Conservation (phyloP, 306 rosid genomes). For the Vigna trinervia region DNA sequence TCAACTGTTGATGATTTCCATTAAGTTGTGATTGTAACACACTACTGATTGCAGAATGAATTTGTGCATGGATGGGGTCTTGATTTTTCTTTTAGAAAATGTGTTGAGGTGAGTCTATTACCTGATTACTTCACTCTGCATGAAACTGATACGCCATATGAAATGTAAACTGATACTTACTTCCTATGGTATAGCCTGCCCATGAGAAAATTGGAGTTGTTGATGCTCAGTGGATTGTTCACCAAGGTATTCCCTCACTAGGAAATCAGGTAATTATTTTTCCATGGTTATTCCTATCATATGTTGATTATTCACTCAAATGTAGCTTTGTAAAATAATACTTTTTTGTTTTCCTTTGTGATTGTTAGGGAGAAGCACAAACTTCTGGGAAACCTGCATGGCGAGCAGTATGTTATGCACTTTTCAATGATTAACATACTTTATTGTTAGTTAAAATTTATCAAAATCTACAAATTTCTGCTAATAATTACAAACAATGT, state of each 20-base stretch:
- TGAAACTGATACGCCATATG: background rate
- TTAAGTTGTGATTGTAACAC: slow-evolving; percentile 21
- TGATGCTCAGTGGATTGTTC: slow-evolving; percentile 96
- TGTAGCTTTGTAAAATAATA: background rate
- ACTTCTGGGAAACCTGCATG: slow-evolving; percentile 73
- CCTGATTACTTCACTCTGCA: slow-evolving; percentile 5
- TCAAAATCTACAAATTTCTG: background rate
- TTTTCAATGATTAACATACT: background rate
- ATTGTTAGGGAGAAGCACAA: slow-evolving; percentile 75
- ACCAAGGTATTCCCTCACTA: slow-evolving; percentile 88
- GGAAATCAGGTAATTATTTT: slow-evolving; percentile 75
- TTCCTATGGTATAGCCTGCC: slow-evolving; percentile 68
- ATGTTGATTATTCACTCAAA: slow-evolving; percentile 17
- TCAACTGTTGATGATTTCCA: background rate
- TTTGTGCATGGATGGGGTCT: slow-evolving; percentile 99
- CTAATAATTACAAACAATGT: too few species aligned
- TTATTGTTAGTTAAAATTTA: background rate
- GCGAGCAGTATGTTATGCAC: slow-evolving; percentile 74
- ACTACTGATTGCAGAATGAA: slow-evolving; percentile 72
- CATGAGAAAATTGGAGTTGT: slow-evolving; percentile 97
- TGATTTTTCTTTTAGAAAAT: slow-evolving; percentile 92
- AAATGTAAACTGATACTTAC: slow-evolving; percentile 25
- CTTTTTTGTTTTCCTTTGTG: slow-evolving; percentile 25
- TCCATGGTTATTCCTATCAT: slow-evolving; percentile 1
- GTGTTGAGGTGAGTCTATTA: slow-evolving; percentile 77